Base-by-base conservation (phyloP, 352 stramenopile genomes). In the Thalassiosira sp. region DNA sequence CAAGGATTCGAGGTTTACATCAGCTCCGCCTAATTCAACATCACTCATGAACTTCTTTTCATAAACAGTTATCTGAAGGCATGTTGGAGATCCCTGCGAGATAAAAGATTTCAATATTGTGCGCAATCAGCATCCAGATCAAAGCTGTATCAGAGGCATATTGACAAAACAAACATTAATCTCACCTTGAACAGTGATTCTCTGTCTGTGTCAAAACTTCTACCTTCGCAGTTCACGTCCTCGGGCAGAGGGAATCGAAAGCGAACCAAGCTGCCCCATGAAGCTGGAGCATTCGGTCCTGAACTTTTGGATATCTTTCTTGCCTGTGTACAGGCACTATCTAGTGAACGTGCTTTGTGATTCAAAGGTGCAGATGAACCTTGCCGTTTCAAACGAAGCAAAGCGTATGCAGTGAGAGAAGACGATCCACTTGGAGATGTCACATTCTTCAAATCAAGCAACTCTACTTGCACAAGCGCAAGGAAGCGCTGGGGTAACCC, bases 41-140 rank as follows among this genome's bases (percentile, higher is more conserved):
- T 92, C 85, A 67, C 81, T 89, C 81, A 94, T 89, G 46, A 94
- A 91, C 54, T 92, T 94, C 72, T 92, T 93, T 69, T 94, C 89
- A 37, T 90, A 94, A 11, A 91, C 89, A 31, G 86, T 88, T 11
- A 94, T 42, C 75, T 92, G 85, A 27, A 94, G 74, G 24, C 86
- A 81, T 27, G 76, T 87, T 46, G 89, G 89, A 28, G 89, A 79
- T 37, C 89, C 89, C 74, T 82, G 46, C n/a, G n/a, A n/a, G n/a
- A n/a, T 16, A 59, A 40, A 28, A 13, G n/a, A 16, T 20, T 37
- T 59, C 18, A 20, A 6, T 43, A 28, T n/a, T 33, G 10, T 7
- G 10, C 37, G 18, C 42, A 46, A 24, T 43, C n/a, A 37, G 27
- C 31, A 57, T 59, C 0, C 20, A 1, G 33, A 57, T n/a, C 1